A percentile compares a stretch with the other conserved stretches of the same genome.
These are phyloP conservation scores for Mucor mucedo DNA, from an alignment of 371 early-diverging fungal species.

Conservation along the genomic window DNA sequence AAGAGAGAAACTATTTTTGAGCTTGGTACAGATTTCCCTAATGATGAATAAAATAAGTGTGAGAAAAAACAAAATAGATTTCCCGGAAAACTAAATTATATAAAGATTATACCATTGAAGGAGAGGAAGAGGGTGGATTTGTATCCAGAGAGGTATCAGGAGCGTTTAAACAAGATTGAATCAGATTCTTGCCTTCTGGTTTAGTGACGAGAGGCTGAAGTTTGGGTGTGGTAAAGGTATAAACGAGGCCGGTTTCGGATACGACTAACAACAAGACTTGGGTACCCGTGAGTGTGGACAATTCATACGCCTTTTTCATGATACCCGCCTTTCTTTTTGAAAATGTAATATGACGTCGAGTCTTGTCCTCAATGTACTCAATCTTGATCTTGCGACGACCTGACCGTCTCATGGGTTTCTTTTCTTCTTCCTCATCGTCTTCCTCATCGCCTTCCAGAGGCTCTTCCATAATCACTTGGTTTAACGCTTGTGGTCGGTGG, in stretches of 20 bases:
- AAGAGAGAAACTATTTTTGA: background rate
- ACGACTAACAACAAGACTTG: slow-evolving; percentile 94
- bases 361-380: slow-evolving; percentile 92
- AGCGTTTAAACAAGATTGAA: slow-evolving; percentile 90
- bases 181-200: slow-evolving; percentile 89
- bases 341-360: slow-evolving; percentile 93
- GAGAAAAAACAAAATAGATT: slow-evolving; percentile 2
- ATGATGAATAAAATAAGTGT: slow-evolving; percentile 9
- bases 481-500: slow-evolving; percentile 11
- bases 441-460: slow-evolving; percentile 19
- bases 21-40: slow-evolving; percentile 5
- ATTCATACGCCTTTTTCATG: slow-evolving; percentile 98
- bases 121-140: slow-evolving; percentile 30
- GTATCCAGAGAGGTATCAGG: slow-evolving; percentile 83
- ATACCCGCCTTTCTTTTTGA: slow-evolving; percentile 97
- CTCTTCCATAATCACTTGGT: slow-evolving; percentile 25
- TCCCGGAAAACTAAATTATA: background rate
- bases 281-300: slow-evolving; percentile 93
- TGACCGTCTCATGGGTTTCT: slow-evolving; percentile 61
- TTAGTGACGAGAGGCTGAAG: slow-evolving; percentile 92
- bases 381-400: slow-evolving; percentile 93
- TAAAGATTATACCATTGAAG: slow-evolving; percentile 22
- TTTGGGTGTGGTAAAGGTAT: slow-evolving; percentile 97
- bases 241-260: slow-evolving; percentile 95
- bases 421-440: slow-evolving; percentile 38